Evolutionary conservation across 495 filamentous ascomycete genomes (phyloP).

Genomic region (Penicillium paradoxum): DNA sequence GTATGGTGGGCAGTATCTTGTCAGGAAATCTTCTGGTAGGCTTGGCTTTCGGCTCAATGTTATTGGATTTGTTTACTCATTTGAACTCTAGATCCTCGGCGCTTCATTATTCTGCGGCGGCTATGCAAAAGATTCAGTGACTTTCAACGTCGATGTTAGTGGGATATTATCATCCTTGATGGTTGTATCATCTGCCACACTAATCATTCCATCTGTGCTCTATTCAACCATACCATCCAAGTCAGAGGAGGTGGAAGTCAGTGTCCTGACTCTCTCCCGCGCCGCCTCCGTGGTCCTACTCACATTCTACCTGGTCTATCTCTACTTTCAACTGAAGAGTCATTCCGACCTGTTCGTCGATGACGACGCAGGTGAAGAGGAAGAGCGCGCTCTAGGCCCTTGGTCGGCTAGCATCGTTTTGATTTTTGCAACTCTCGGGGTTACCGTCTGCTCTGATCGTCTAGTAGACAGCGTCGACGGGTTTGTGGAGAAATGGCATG

Average conservation of each 20-base stretch:
- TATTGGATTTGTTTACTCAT: background rate
- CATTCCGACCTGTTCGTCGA: slow-evolving; percentile 23
- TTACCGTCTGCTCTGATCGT: slow-evolving; percentile 28
- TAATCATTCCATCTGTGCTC: slow-evolving; percentile 26
- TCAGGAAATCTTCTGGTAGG: slow-evolving; percentile 25
- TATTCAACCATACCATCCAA: slow-evolving; percentile 18
- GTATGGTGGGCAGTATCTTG: slow-evolving; percentile 27
- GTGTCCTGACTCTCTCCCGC: slow-evolving; percentile 34
- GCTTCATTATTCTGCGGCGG: slow-evolving; percentile 19
- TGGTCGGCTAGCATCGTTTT: slow-evolving; percentile 16
- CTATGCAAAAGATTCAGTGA: slow-evolving; percentile 14
- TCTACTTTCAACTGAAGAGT: slow-evolving; percentile 48
- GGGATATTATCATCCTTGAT: slow-evolving; percentile 25
- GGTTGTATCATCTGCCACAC: slow-evolving; percentile 18
- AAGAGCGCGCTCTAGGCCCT: slow-evolving; percentile 9
- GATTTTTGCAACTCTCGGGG: slow-evolving; percentile 22
- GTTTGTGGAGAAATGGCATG: slow-evolving; percentile 15
- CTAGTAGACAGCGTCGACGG: slow-evolving; percentile 29
- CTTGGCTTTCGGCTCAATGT: background rate
- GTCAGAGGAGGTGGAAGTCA: slow-evolving; percentile 37
- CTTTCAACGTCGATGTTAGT: slow-evolving; percentile 19
- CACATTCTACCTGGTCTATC: slow-evolving; percentile 64
- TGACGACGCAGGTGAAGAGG: slow-evolving; percentile 9
- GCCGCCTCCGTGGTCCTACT: slow-evolving; percentile 49
- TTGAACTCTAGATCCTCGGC: slow-evolving; percentile 16